Evolutionary conservation across 805 yeast genomes (phyloP).

Genomic region (Ogataea parapolymorpha): DNA sequence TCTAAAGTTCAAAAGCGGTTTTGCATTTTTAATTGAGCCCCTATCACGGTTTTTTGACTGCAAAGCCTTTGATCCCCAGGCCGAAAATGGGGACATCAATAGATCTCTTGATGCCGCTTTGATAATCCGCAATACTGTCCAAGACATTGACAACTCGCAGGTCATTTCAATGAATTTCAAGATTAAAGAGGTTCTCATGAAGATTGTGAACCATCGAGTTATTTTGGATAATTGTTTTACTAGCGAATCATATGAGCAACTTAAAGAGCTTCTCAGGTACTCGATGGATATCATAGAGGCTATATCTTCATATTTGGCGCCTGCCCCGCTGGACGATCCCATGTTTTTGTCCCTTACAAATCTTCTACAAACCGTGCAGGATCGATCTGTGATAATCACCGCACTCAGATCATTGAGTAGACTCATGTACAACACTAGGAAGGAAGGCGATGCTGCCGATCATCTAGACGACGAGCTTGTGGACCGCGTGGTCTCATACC

Average conservation of each 20-base stretch:
- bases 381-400: constrained; percentile 66
- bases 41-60: constrained; percentile 23
- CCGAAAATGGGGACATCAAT: constrained; percentile 25
- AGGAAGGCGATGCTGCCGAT: constrained; percentile 42
- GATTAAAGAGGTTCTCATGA: constrained; percentile 39
- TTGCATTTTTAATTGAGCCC: constrained; percentile 39
- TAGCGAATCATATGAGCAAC: constrained; percentile 29
- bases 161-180: constrained; percentile 54
- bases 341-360: constrained; percentile 55
- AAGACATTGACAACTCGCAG: constrained; percentile 81
- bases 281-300: constrained; percentile 80
- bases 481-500: constrained; percentile 51
- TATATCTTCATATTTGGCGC: constrained; percentile 75
- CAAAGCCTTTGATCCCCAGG: constrained; percentile 14
- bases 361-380: constrained; percentile 51
- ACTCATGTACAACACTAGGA: constrained; percentile 58
- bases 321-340: constrained; percentile 67
- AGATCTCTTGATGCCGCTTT: constrained; percentile 50
- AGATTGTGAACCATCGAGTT: constrained; percentile 38
- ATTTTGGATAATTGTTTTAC: constrained; percentile 29
- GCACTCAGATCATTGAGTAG: constrained; percentile 76
- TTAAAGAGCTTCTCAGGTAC: constrained; percentile 62
- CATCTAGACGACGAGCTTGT: constrained; percentile 46
- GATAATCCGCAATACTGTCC: constrained; percentile 75
- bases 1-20: constrained; percentile 38